Conservation (phyloP, 1,284 basidiomycete genomes). For the Cryptococcus sp. region DNA sequence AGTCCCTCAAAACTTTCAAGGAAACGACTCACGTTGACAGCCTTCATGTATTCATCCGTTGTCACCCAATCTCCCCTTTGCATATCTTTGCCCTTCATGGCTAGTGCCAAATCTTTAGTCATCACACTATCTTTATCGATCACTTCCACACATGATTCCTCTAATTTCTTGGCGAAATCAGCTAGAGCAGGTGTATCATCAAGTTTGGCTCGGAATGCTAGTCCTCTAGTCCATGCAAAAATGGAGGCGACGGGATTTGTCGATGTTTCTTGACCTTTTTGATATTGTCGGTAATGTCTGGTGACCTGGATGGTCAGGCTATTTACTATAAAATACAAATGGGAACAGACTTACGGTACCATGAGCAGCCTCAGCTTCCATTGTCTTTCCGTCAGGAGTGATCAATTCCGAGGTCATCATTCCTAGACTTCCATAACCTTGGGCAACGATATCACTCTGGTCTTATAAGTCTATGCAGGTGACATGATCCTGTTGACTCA, state of each 20-base stretch:
- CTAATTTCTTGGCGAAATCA: conserved; percentile 74
- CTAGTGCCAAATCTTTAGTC: conserved; percentile 95
- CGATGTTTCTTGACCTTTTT: conserved; percentile 91
- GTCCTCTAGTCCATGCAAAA: conserved; percentile 96
- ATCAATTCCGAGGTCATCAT: conserved; percentile 99
- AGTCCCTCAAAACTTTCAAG: not conserved
- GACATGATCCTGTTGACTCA: conserved; percentile 10
- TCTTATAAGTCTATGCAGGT: not conserved
- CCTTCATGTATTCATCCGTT: conserved; percentile 85
- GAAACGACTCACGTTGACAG: conserved; percentile 52
- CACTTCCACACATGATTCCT: conserved; percentile 82
- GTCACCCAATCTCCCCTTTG: conserved; percentile 89
- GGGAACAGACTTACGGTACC: conserved; percentile 49
- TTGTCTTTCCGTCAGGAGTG: conserved; percentile 87
- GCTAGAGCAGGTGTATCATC: conserved; percentile 75
- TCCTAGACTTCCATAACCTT: conserved; percentile 81
- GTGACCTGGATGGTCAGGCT: conserved; percentile 63
- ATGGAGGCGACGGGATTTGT: conserved; percentile 98
- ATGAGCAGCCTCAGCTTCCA: conserved; percentile 94
- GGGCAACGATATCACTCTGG: conserved; percentile 81
- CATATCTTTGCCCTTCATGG: conserved; percentile 90
- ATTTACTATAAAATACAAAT: not conserved
- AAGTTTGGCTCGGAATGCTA: conserved; percentile 88
- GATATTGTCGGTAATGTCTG: conserved; percentile 93
- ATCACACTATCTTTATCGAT: conserved; percentile 87